Evolutionary conservation across 768 basidiomycete genomes (phyloP), one percentile per base, ranked within the genome.

Genomic region (Suillus subluteus): DNA sequence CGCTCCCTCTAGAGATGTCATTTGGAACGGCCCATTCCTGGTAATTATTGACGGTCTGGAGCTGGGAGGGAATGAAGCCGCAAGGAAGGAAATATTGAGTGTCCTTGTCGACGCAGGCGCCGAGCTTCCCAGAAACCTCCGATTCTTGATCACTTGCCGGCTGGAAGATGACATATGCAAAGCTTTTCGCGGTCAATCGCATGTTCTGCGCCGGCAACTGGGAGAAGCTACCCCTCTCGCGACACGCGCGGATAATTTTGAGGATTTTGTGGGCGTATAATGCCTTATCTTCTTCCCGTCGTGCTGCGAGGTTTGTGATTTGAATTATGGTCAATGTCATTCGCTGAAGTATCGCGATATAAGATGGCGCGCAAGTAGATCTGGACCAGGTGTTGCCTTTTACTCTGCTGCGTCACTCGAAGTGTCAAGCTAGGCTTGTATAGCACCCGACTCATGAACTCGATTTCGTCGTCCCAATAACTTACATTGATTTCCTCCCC

Each of bases 31-130:
- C 0, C 79, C 80, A 13, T 40, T 80, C 2, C 48, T 80, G 21
- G 62, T 81, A 4, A 71, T 81, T 9, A 72, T 81, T 21, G 80
- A 82, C 56, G 80, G 71, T 15, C 67, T 79, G 15, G 75, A 79
- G 41, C 69, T 73, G 63, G 73, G 75, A 55, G 72, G 70, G 11
- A 69, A 76, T 23, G 64, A 21, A 7, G n/a, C 61, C 3, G 32
- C 41, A 62, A 73, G 75, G 35, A 62, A 67, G 21, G 54, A 63
- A 1, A 67, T 81, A 41, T 69, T 81, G 9, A 32, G 46, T 6
- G 58, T 69, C 43, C 23, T 78, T 37, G 54, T 56, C 9, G 43
- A 62, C 3, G 44, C 26, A 59, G 55, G 62, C 0, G 38, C 68
- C 1, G 58, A 62, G 6, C 56, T 76, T 16, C 75, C 77, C 4